A percentile compares a stretch with the other conserved stretches of the same genome.
These are phyloP conservation scores for Acanthamoeba castellanii DNA, from an alignment of 208 protist species.

Conservation along the genomic window DNA sequence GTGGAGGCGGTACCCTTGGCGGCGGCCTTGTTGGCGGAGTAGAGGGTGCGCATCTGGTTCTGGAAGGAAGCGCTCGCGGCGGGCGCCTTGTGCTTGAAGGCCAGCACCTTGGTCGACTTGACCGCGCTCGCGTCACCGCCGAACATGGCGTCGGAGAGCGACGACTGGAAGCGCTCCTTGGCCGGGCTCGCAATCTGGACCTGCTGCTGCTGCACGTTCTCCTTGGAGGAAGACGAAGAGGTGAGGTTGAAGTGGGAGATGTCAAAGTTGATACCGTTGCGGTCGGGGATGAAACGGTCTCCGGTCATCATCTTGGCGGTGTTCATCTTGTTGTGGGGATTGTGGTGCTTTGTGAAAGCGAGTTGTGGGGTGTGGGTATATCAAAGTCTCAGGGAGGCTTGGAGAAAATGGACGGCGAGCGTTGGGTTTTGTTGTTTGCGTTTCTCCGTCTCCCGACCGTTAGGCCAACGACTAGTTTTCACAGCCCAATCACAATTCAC, in stretches of 20 bases:
- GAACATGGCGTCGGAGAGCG: constrained; percentile 78
- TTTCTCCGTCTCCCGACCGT: too few species aligned
- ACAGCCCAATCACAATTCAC: too few species aligned
- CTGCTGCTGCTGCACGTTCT: constrained; percentile 70
- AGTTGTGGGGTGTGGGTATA: neutral
- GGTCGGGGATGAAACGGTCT: constrained; percentile 91
- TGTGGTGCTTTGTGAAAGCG: neutral
- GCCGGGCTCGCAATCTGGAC: constrained; percentile 20
- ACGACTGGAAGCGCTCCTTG: constrained; percentile 81
- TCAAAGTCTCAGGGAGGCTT: too few species aligned
- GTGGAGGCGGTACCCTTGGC: neutral
- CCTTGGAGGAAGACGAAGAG: constrained; percentile 8
- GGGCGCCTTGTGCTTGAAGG: constrained; percentile 91
- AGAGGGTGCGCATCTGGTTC: constrained; percentile 90
- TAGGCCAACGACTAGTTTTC: too few species aligned
- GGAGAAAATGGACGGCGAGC: too few species aligned
- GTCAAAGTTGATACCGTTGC: constrained; percentile 89
- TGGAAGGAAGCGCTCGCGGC: constrained; percentile 77
- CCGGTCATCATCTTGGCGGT: constrained; percentile 76
- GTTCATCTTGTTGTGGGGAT: neutral
- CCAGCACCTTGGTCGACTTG: constrained; percentile 90
- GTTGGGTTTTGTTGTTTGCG: too few species aligned
- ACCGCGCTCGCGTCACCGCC: constrained; percentile 31
- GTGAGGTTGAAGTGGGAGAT: constrained; percentile 85
- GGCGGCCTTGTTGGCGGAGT: constrained; percentile 86